Percentiles rank a stretch among this genome's conserved stretches.
phyloP scores from a whole-genome alignment of 2,329 filamentous ascomycete genomes.

The Myriosclerotinia scirpicola region DNA sequence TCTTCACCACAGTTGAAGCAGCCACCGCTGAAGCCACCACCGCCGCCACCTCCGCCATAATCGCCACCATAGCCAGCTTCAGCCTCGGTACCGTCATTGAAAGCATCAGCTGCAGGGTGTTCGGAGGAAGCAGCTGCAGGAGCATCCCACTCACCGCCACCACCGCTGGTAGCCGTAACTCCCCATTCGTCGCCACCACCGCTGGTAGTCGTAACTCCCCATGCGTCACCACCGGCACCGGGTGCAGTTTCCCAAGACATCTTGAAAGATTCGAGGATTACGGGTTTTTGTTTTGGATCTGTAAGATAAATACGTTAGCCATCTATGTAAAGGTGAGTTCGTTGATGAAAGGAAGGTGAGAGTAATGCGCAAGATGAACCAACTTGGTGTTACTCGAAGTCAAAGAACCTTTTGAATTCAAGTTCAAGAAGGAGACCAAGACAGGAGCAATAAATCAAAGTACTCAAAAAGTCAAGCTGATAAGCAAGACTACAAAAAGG shows the following conservation, averaged over 20 bases:
- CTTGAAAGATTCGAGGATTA: constrained; percentile 16
- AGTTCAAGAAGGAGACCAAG: not conserved
- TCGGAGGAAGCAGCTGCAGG: not conserved
- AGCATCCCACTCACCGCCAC: constrained; percentile 10
- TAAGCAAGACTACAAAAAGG: not conserved
- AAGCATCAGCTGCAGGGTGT: not conserved
- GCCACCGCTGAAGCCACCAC: constrained; percentile 36
- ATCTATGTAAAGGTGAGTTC: not conserved
- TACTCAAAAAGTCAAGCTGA: constrained; percentile 3
- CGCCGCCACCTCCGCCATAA: constrained; percentile 17
- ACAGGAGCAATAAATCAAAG: not conserved
- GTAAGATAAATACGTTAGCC: not conserved
- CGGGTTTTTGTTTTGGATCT: not conserved
- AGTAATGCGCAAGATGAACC: not conserved
- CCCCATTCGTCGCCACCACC: constrained; percentile 23
- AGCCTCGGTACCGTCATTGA: constrained; percentile 8
- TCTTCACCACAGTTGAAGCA: constrained; percentile 65
- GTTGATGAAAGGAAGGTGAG: not conserved
- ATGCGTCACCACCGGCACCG: constrained; percentile 22
- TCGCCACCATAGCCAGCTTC: not conserved
- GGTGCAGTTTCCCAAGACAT: constrained; percentile 37
- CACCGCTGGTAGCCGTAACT: constrained; percentile 1
- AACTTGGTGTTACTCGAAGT: constrained; percentile 2
- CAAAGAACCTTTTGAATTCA: not conserved
- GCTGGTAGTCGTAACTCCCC: constrained; percentile 6